Evolutionary conservation across 345 rosid species (phyloP).

Genomic region (Melaleuca alternifolia): DNA sequence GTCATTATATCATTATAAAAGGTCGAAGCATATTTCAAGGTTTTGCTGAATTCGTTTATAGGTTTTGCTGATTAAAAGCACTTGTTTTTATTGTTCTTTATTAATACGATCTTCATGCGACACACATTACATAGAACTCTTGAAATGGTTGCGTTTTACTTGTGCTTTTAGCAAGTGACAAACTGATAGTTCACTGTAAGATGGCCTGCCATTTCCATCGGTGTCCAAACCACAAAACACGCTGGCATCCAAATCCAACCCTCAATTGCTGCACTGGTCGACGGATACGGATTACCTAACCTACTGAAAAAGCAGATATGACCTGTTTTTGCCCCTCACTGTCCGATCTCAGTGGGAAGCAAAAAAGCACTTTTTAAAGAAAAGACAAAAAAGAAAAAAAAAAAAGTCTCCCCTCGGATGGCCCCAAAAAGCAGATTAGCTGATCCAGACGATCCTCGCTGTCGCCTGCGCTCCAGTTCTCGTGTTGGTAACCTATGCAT

Average conservation of each 20-base stretch:
- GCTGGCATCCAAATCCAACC: conserved; percentile 34
- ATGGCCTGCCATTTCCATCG: conserved; percentile 24
- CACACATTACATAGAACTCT: neutral
- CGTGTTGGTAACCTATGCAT: conserved; percentile 31
- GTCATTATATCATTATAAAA: neutral
- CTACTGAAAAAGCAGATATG: too few relatives aligned
- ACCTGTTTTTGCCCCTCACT: too few relatives aligned
- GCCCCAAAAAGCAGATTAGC: too few relatives aligned
- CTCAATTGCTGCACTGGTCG: conserved; percentile 41
- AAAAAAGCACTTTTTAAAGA: too few relatives aligned
- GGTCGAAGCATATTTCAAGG: neutral
- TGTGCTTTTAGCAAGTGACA: conserved; percentile 9
- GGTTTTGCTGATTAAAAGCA: neutral
- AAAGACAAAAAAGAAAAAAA: too few relatives aligned
- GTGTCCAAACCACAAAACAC: conserved; percentile 31
- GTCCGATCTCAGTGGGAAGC: too few relatives aligned
- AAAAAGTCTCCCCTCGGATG: too few relatives aligned
- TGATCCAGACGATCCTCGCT: conserved; percentile 44
- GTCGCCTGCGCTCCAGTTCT: conserved; percentile 23
- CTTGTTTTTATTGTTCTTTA: neutral
- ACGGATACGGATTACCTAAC: too few relatives aligned
- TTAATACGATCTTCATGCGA: neutral
- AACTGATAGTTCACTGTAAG: conserved; percentile 34
- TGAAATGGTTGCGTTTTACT: neutral
- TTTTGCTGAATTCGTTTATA: too few relatives aligned